Conservation (phyloP, 2,329 filamentous ascomycete genomes). For the Aurifilum marmelostoma region DNA sequence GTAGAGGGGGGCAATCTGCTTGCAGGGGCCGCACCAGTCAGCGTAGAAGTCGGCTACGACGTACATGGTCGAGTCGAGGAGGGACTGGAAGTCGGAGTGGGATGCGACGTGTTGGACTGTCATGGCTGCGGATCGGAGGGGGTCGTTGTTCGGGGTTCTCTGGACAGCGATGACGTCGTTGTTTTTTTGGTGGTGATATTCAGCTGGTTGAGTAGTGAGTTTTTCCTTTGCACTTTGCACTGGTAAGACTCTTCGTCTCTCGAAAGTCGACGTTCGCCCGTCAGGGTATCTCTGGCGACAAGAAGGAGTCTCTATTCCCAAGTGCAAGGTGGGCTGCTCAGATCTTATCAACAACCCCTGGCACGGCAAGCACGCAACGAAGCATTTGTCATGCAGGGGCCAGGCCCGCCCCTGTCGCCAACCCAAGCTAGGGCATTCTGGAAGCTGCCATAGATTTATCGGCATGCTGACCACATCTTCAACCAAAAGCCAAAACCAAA, state of each 20-base stretch:
- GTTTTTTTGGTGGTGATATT: background rate
- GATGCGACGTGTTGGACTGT: slow-evolving; percentile 44
- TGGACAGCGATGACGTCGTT: background rate
- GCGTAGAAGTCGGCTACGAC: slow-evolving; percentile 62
- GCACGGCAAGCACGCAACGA: background rate
- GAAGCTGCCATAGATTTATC: slow-evolving; percentile 6
- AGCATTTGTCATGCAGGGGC: slow-evolving; percentile 16
- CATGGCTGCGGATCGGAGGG: slow-evolving; percentile 18
- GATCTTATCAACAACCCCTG: slow-evolving; percentile 23
- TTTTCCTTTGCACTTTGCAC: background rate
- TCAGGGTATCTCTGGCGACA: background rate
- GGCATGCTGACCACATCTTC: background rate
- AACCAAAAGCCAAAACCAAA: no score
- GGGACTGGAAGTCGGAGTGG: slow-evolving; percentile 51
- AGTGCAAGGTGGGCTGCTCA: slow-evolving; percentile 8
- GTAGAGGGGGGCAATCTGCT: slow-evolving; percentile 60
- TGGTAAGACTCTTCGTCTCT: background rate
- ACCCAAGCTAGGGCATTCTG: slow-evolving; percentile 7
- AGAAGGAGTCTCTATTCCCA: background rate
- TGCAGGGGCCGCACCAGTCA: slow-evolving; percentile 65
- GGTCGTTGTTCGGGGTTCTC: background rate
- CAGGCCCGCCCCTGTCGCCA: background rate
- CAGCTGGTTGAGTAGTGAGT: background rate
- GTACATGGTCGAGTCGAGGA: slow-evolving; percentile 52
- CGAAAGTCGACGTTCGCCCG: no score